Base-by-base conservation (phyloP, 768 basidiomycete genomes). In the Russula foetens region DNA sequence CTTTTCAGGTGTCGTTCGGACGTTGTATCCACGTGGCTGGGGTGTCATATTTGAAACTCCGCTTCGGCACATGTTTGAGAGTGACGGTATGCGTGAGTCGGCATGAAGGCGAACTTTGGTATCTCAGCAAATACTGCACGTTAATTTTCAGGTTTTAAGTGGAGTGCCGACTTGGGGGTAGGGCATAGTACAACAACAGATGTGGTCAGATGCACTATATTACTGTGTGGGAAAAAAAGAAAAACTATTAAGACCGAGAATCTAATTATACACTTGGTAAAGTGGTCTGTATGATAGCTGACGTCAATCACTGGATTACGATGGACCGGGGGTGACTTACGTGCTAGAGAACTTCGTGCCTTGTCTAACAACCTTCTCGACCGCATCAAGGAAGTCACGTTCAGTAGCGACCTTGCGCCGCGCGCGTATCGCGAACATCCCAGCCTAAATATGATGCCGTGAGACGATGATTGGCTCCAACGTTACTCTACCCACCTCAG, bases 361-460 rank as follows among this genome's bases (percentile, higher is more conserved):
- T 75, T 98, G 94, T 68, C 92, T 81, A 43, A 98, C 93, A 59
- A 99, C 97, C 76, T 98, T 98, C 79, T 99, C 97, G 2, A 99
- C 96, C 12, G 94, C 90, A 65, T 97, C 94, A 71, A 99, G 76
- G 77, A 98, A 99, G 74, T 99, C 97, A 56, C 92, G 87, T 71
- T 99, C 97, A 6, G 93, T 93, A 0, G 95, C 94, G 1, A 98
- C 93, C 73, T 98, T 98, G 74, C 97, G 81, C 67, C 97, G 81
- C 47, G 92, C 90, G 60, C 97, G 89, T 70, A 99, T 99, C 2
- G 97, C 96, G 75, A 96, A 99, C 97, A 99, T 98, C n/a, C 97
- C 97, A 50, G 97, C 97, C 88, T 91, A 64, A 43, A 33, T 52
- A 12, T 24, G 33, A 48, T 29, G 59, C 29, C 28, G 21, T 52